A percentile compares a stretch with the other conserved stretches of the same genome.
phyloP scores from a whole-genome alignment of 345 rosid genomes.

The Carallia pectinifolia region DNA sequence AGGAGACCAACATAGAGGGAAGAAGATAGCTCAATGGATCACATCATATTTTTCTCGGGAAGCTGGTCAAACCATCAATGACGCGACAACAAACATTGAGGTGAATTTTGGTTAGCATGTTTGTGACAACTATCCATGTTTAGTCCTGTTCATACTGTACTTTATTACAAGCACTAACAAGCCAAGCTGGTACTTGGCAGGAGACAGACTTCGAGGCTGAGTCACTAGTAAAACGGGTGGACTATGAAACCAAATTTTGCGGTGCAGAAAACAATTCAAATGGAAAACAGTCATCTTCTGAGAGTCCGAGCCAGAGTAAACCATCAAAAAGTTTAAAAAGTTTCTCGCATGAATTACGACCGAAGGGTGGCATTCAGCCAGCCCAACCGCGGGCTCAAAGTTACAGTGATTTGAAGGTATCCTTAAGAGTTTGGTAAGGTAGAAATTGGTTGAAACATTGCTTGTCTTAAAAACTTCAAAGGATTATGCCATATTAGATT shows the following conservation, averaged over 20 bases:
- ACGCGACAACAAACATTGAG: slow-evolving; percentile 41
- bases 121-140: slow-evolving; percentile 1
- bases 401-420: slow-evolving; percentile 66
- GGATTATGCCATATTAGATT: no score
- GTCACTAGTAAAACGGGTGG: slow-evolving; percentile 31
- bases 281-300: slow-evolving; percentile 30
- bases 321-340: slow-evolving; percentile 56
- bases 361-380: slow-evolving; percentile 57
- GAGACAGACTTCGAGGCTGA: slow-evolving; percentile 32
- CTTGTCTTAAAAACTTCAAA: background rate
- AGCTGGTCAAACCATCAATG: slow-evolving; percentile 25
- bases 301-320: slow-evolving; percentile 32
- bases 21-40: slow-evolving; percentile 56
- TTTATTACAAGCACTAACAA: slow-evolving; percentile 5
- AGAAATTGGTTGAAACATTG: slow-evolving; percentile 5
- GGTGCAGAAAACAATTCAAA: slow-evolving; percentile 19
- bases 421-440: background rate
- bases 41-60: slow-evolving; percentile 53
- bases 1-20: slow-evolving; percentile 47
- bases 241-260: slow-evolving; percentile 24
- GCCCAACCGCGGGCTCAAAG: slow-evolving; percentile 60
- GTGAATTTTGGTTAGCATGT: slow-evolving; percentile 24
- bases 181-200: slow-evolving; percentile 34
- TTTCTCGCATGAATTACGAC: slow-evolving; percentile 76
- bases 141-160: slow-evolving; percentile 3